Percentiles rank a stretch among this genome's conserved stretches.
Evolutionary conservation across 2,329 filamentous ascomycete genomes (phyloP).

Genomic region (Stromatinia cepivora): DNA sequence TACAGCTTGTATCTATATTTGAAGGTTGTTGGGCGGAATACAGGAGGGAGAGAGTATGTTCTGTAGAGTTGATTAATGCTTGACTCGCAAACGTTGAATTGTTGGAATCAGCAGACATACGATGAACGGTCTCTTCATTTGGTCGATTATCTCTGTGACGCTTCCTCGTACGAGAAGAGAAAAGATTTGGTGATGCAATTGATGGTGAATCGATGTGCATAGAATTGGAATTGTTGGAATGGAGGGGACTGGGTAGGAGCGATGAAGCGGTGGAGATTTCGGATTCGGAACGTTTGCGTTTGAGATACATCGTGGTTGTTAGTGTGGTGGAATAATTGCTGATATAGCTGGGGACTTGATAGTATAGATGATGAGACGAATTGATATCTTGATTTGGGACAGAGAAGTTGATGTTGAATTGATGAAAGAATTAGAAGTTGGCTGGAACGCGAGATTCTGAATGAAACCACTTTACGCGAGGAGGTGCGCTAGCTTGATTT

Average conservation of each 20-base stretch:
- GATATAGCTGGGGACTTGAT: neutral
- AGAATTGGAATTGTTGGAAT: slow-evolving; percentile 42
- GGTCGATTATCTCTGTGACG: slow-evolving; percentile 60
- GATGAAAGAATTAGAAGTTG: slow-evolving; percentile 2
- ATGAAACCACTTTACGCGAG: slow-evolving; percentile 17
- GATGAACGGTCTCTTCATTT: slow-evolving; percentile 50
- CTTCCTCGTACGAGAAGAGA: slow-evolving; percentile 60
- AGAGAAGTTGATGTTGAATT: slow-evolving; percentile 10
- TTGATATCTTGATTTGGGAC: neutral
- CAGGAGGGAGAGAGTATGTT: slow-evolving; percentile 57
- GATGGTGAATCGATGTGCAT: slow-evolving; percentile 40
- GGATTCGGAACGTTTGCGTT: slow-evolving; percentile 64
- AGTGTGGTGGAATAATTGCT: neutral
- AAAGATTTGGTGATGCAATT: slow-evolving; percentile 45
- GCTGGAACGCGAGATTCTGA: slow-evolving; percentile 11
- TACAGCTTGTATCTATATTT: slow-evolving; percentile 32
- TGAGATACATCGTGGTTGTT: slow-evolving; percentile 50
- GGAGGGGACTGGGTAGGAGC: slow-evolving; percentile 43
- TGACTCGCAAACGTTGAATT: neutral
- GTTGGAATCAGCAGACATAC: slow-evolving; percentile 29
- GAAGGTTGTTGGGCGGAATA: slow-evolving; percentile 54
- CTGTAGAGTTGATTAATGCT: slow-evolving; percentile 31
- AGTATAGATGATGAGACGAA: neutral
- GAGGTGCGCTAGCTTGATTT: slow-evolving; percentile 17
- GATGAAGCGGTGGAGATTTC: slow-evolving; percentile 53